Percentiles rank a stretch among this genome's conserved stretches.
These are phyloP conservation scores for Melampsora larici-populina DNA, from an alignment of 1,284 basidiomycete species.

Conservation along the genomic window DNA sequence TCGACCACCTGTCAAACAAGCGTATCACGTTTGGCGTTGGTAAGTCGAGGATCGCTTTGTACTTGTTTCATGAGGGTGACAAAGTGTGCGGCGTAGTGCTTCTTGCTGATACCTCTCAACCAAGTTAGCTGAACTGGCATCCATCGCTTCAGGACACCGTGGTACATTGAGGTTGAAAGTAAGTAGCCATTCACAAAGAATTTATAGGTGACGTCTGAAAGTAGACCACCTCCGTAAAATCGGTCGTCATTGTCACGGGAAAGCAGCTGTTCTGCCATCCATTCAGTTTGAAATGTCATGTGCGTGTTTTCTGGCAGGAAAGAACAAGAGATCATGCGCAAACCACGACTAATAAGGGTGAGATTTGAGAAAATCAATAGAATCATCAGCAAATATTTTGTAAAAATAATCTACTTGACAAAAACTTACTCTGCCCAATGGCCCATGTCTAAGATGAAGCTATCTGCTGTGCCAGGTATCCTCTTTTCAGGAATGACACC, in stretches of 20 bases:
- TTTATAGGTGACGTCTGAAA: constrained; percentile 15
- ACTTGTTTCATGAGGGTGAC: neutral
- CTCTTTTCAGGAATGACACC: neutral
- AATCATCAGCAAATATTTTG: too few relatives aligned
- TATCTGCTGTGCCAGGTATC: neutral
- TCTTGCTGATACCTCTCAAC: neutral
- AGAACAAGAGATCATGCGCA: neutral
- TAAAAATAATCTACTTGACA: neutral
- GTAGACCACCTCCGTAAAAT: neutral
- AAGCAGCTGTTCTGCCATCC: neutral
- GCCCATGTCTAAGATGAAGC: constrained; percentile 4
- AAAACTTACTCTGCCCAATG: neutral
- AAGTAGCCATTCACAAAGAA: constrained; percentile 15
- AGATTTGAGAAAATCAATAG: neutral
- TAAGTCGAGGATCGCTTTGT: neutral
- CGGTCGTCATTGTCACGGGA: neutral
- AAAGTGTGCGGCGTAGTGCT: constrained; percentile 8
- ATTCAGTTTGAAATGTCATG: too few relatives aligned
- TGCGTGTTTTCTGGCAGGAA: neutral
- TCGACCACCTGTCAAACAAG: neutral
- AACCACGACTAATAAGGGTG: constrained; percentile 2
- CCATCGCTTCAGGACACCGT: neutral
- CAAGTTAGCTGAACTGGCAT: neutral
- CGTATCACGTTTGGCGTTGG: neutral
- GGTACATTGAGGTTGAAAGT: neutral